Evolutionary conservation across 257 asterid species (phyloP).

Genomic region (Solanum pimpinellifolium): DNA sequence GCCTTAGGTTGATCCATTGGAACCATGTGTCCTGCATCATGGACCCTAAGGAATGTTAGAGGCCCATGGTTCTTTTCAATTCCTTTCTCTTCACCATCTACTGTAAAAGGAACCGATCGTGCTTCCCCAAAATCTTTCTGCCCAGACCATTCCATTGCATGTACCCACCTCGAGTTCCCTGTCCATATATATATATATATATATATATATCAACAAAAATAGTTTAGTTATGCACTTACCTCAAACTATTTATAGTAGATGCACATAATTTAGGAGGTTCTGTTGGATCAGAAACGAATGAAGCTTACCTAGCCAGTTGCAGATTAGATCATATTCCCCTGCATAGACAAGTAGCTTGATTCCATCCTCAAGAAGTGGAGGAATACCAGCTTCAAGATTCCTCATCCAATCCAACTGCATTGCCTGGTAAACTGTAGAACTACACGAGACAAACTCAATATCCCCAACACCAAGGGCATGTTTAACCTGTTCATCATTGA

Average conservation of each 20-base stretch:
- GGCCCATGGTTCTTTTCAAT: constrained; percentile 39
- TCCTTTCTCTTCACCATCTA: constrained; percentile 52
- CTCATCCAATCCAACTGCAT: constrained; percentile 56
- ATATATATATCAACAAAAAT: no score
- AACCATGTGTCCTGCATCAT: constrained; percentile 61
- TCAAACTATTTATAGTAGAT: not conserved
- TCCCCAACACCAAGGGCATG: constrained; percentile 50
- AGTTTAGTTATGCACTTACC: not conserved
- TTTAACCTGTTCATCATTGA: constrained; percentile 33
- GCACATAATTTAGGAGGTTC: not conserved
- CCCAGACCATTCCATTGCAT: constrained; percentile 65
- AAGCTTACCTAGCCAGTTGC: constrained; percentile 28
- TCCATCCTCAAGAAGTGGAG: constrained; percentile 48
- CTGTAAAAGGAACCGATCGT: constrained; percentile 24
- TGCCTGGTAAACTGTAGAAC: constrained; percentile 39
- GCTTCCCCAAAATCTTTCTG: constrained; percentile 39
- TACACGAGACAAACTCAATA: constrained; percentile 54
- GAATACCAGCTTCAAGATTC: constrained; percentile 51
- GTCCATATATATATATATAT: not conserved
- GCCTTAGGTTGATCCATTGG: constrained; percentile 82
- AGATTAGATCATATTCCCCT: constrained; percentile 58
- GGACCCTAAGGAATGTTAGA: constrained; percentile 47
- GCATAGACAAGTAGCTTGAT: constrained; percentile 20
- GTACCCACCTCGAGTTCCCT: constrained; percentile 77
- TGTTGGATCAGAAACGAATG: not conserved